Evolutionary conservation across 306 rosid species (phyloP).

Genomic region (Castanopsis chinensis): DNA sequence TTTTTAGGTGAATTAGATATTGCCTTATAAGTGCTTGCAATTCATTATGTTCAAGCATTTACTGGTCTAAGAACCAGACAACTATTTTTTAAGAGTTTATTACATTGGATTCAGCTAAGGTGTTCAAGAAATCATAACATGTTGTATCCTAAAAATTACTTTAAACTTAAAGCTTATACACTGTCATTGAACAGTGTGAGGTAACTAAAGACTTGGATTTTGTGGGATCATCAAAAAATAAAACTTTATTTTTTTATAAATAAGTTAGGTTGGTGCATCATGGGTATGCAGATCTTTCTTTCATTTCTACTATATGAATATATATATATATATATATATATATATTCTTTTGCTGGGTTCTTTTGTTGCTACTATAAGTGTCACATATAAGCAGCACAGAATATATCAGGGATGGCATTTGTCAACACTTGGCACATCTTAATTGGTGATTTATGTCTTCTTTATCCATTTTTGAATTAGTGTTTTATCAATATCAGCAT

Average conservation of each 20-base stretch:
- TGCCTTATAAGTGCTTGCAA: too few species aligned
- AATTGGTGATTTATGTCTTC: background rate
- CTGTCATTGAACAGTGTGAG: background rate
- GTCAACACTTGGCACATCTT: background rate
- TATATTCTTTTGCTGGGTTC: too few species aligned
- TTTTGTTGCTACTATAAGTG: background rate
- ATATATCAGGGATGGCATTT: background rate
- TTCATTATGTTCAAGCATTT: too few species aligned
- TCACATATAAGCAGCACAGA: background rate
- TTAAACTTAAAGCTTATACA: conserved; percentile 9
- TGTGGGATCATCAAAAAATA: background rate
- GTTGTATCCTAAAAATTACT: conserved; percentile 61
- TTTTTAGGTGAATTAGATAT: too few species aligned
- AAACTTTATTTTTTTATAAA: background rate
- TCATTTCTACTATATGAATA: background rate
- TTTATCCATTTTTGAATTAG: background rate
- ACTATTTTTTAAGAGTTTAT: too few species aligned
- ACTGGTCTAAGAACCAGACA: too few species aligned
- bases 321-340: too few species aligned
- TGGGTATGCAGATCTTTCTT: background rate
- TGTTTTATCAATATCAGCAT: background rate
- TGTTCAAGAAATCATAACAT: too few species aligned
- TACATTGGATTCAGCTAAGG: too few species aligned
- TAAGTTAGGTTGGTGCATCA: background rate
- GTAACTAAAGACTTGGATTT: background rate